Evolutionary conservation across 768 basidiomycete genomes (phyloP).

Genomic region (Agrocybe pediades): DNA sequence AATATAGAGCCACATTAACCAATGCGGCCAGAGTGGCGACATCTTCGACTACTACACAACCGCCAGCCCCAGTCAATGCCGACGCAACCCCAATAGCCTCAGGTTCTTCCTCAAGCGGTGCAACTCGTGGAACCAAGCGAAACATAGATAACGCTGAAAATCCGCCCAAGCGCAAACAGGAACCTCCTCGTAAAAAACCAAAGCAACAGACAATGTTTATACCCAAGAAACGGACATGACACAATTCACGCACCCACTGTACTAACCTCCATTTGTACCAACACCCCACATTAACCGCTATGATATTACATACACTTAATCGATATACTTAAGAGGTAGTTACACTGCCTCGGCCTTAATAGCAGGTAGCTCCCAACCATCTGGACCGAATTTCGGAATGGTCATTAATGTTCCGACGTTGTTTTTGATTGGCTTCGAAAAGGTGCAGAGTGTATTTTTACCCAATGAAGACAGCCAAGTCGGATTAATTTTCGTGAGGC

Average conservation of each 20-base stretch:
- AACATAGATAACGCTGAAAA: background rate
- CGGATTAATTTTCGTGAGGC: slow-evolving; percentile 82
- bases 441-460: slow-evolving; percentile 79
- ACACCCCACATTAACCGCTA: slow-evolving; percentile 1
- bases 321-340: background rate
- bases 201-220: slow-evolving; percentile 56
- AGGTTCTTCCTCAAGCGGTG: background rate
- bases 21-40: background rate
- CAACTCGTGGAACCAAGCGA: background rate
- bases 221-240: slow-evolving; percentile 48
- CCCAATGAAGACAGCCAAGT: slow-evolving; percentile 86
- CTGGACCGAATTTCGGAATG: slow-evolving; percentile 83
- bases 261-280: background rate
- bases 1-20: slow-evolving; percentile 10
- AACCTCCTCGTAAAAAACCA: slow-evolving; percentile 27
- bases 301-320: slow-evolving; percentile 11
- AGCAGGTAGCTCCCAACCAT: slow-evolving; percentile 86
- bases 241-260: background rate
- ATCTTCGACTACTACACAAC: background rate
- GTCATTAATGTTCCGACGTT: slow-evolving; percentile 68
- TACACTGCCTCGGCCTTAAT: slow-evolving; percentile 38
- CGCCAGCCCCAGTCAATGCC: background rate
- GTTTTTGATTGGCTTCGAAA: slow-evolving; percentile 82
- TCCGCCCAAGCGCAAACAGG: slow-evolving; percentile 29
- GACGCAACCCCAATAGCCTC: background rate